Base-by-base conservation (phyloP, 768 basidiomycete species). In the Rhodotorula sphaerocarpa region DNA sequence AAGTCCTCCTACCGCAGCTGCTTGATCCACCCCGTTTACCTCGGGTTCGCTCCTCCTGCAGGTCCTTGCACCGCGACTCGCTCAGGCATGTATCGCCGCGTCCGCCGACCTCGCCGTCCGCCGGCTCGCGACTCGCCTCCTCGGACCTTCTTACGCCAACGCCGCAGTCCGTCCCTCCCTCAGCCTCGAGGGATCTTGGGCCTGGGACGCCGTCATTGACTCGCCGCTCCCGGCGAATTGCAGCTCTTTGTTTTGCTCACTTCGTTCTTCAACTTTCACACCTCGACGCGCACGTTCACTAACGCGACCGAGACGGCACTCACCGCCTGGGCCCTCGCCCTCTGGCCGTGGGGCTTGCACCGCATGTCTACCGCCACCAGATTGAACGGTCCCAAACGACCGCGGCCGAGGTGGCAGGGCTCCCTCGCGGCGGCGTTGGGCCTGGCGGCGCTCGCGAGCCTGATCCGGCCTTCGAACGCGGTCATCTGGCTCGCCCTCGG, bases 301-400 rank as follows among this genome's bases (percentile, higher is more conserved):
- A 99, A 96, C 73, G 92, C 90, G 18, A 76, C 92, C 31, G 95
- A 99, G 73, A 90, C 90, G 0, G 84, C 88, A 0, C 76, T 97
- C 46, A 86, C 87, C 0, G 84, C 84, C 0, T 75, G 86, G 45
- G 92, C 91, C 2, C 80, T 93, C 58, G 77, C 79, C 18, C 80
- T 80, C 72, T 96, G 87, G 75, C 91, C 78, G 0, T 73, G 76
- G 50, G 34, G 33, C 30, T 16, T 39, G 11, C 25, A 42, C n/a
- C n/a, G n/a, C n/a, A n/a, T n/a, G n/a, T n/a, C n/a, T n/a, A n/a
- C n/a, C n/a, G n/a, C n/a, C n/a, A n/a, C n/a, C n/a, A n/a, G n/a
- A n/a, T n/a, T n/a, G n/a, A n/a, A n/a, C n/a, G n/a, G n/a, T n/a
- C n/a, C n/a, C n/a, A n/a, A n/a, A n/a, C n/a, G n/a, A n/a, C n/a